These are phyloP conservation scores for Dysphania ambrosioides DNA, from an alignment of 148 eudicot species.

Conservation along the genomic window DNA sequence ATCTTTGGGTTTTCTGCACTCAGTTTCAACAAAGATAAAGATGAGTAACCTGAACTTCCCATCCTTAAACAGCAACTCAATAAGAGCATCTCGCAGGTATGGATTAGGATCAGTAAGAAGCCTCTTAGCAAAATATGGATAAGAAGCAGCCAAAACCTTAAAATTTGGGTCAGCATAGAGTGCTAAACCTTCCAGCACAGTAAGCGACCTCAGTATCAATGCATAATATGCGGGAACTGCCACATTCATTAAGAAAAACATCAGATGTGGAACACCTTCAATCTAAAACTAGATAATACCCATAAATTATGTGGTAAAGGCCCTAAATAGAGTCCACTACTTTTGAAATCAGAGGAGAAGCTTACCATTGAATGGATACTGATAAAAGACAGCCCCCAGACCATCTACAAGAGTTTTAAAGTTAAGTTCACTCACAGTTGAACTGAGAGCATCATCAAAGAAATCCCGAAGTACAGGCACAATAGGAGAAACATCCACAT, in stretches of 20 bases:
- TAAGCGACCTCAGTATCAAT: conserved; percentile 89
- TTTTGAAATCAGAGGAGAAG: conserved; percentile 17
- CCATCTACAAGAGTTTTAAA: conserved; percentile 97
- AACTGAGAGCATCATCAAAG: conserved; percentile 93
- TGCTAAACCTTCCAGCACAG: conserved; percentile 97
- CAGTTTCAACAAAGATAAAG: conserved; percentile 4
- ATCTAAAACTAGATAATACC: neutral
- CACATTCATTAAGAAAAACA: conserved; percentile 21
- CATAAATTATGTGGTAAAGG: neutral
- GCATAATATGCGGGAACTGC: conserved; percentile 99
- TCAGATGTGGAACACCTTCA: conserved; percentile 17
- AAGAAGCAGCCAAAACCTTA: conserved; percentile 95
- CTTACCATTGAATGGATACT: conserved; percentile 94
- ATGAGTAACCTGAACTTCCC: conserved; percentile 73
- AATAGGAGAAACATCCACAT: conserved; percentile 92
- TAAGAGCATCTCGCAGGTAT: conserved; percentile 96
- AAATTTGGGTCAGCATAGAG: conserved; percentile 93
- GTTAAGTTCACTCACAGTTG: conserved; percentile 95
- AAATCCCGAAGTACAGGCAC: conserved; percentile 83
- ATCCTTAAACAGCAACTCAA: conserved; percentile 94
- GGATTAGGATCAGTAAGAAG: conserved; percentile 99
- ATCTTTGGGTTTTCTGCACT: conserved; percentile 11
- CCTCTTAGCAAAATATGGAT: conserved; percentile 98
- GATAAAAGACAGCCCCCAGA: conserved; percentile 86
- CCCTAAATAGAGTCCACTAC: neutral